phyloP scores from a whole-genome alignment of 441 rosid genomes.

The Croton setiger region DNA sequence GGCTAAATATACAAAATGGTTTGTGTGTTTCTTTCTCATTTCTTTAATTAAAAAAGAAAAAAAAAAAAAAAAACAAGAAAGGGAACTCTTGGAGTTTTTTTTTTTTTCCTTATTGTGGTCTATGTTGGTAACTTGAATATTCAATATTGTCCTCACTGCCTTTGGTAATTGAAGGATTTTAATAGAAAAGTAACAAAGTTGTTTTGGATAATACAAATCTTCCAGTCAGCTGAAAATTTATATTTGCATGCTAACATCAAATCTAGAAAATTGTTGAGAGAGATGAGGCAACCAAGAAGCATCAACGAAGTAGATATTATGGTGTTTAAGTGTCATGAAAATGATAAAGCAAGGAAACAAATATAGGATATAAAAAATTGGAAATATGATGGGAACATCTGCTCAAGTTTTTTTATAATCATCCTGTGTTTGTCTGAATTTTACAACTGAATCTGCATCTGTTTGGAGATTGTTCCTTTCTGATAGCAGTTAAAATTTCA shows the following conservation, averaged over 20 bases:
- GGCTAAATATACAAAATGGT: not conserved
- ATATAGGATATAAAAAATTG: not conserved
- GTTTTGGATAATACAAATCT: not conserved
- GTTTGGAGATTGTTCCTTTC: not conserved
- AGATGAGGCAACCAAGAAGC: not conserved
- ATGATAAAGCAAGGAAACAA: not conserved
- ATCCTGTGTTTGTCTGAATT: not conserved
- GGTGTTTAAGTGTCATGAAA: not conserved
- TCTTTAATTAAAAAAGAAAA: not conserved
- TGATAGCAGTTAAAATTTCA: slow-evolving; percentile 23
- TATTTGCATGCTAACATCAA: not conserved
- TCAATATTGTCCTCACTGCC: too few species aligned
- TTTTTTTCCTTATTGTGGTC: not conserved
- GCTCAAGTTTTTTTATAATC: not conserved
- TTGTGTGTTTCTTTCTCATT: not conserved
- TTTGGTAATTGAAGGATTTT: not conserved
- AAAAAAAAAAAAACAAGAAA: not conserved
- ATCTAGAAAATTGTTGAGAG: not conserved
- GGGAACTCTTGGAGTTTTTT: not conserved
- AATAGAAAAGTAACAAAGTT: not conserved
- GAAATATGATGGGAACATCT: not conserved
- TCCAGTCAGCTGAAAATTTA: not conserved
- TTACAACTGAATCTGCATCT: not conserved
- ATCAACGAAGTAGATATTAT: not conserved
- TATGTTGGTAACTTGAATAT: not conserved